Percentiles rank a stretch among this genome's conserved stretches.
phyloP scores from a whole-genome alignment of 2,329 filamentous ascomycete genomes.

The Emericellopsis cladophorae region DNA sequence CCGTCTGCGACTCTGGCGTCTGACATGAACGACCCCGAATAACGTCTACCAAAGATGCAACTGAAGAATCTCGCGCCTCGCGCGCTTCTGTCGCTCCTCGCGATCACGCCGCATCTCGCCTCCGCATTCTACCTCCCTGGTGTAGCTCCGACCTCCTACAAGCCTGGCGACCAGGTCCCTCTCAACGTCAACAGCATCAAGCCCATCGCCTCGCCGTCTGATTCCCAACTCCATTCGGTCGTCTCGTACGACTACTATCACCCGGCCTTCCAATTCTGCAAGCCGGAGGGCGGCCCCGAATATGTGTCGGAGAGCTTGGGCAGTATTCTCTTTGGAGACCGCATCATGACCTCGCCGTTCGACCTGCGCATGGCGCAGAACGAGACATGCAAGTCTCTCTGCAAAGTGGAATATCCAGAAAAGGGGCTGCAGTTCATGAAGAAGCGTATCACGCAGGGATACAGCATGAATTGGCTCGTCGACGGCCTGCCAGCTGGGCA shows the following conservation, averaged over 20 bases:
- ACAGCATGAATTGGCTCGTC: conserved; percentile 90
- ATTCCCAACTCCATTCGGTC: conserved; percentile 79
- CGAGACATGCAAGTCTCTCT: conserved; percentile 76
- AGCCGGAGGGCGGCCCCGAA: conserved; percentile 62
- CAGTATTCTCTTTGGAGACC: conserved; percentile 93
- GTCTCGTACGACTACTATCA: conserved; percentile 97
- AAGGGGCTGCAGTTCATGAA: conserved; percentile 69
- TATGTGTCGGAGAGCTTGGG: conserved; percentile 73
- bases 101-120: conserved; percentile 36
- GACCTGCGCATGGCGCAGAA: conserved; percentile 78
- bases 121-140: conserved; percentile 92
- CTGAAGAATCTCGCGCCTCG: conserved; percentile 28
- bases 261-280: conserved; percentile 76
- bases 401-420: conserved; percentile 50
- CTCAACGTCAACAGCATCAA: conserved; percentile 89
- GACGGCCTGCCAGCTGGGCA: conserved; percentile 90
- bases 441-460: conserved; percentile 67
- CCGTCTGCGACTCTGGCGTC: no score
- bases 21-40: neutral
- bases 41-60: neutral
- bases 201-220: conserved; percentile 63
- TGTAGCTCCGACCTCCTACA: conserved; percentile 88
- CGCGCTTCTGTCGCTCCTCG: conserved; percentile 36
- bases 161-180: conserved; percentile 64
- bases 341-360: conserved; percentile 94